A percentile compares a stretch with the other conserved stretches of the same genome.
Evolutionary conservation across 1,284 basidiomycete genomes (phyloP).

Genomic region (Neonothopanus nambi): DNA sequence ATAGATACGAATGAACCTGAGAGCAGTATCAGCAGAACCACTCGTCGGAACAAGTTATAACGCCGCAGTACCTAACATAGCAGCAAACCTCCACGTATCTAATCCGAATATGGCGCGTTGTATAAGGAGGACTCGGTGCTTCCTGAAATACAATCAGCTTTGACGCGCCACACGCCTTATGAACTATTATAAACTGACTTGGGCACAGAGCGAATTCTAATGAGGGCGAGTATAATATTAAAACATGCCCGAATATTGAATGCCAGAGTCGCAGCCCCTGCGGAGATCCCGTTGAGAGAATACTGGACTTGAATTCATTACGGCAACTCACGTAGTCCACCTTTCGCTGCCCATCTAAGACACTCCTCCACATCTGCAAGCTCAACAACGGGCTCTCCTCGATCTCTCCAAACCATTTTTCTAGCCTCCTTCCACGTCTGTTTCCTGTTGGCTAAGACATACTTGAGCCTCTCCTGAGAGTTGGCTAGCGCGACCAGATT

Average conservation of each 20-base stretch:
- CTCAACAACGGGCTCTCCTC: conserved; percentile 75
- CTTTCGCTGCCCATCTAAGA: conserved; percentile 70
- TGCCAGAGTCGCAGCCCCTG: conserved; percentile 79
- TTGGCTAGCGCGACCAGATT: conserved; percentile 80
- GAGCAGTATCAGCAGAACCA: neutral
- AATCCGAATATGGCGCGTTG: conserved; percentile 77
- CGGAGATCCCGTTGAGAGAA: neutral
- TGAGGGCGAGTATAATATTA: conserved; percentile 74
- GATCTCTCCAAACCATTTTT: conserved; percentile 82
- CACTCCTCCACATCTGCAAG: conserved; percentile 70
- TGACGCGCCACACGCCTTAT: neutral
- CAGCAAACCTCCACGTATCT: conserved; percentile 81
- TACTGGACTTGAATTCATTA: neutral
- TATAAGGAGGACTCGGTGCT: conserved; percentile 58
- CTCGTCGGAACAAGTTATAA: conserved; percentile 20
- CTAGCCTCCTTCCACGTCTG: conserved; percentile 67
- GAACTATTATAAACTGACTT: conserved; percentile 41
- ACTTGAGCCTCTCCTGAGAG: conserved; percentile 63
- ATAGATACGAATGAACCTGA: conserved; percentile 77
- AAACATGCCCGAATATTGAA: conserved; percentile 81
- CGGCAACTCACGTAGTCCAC: conserved; percentile 73
- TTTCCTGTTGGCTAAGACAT: conserved; percentile 75
- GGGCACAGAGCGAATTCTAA: conserved; percentile 65
- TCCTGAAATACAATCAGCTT: conserved; percentile 29
- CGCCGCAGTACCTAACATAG: conserved; percentile 69